Evolutionary conservation across 192 early-diverging fungal genomes (phyloP).

Genomic region (Linnemannia zychae): DNA sequence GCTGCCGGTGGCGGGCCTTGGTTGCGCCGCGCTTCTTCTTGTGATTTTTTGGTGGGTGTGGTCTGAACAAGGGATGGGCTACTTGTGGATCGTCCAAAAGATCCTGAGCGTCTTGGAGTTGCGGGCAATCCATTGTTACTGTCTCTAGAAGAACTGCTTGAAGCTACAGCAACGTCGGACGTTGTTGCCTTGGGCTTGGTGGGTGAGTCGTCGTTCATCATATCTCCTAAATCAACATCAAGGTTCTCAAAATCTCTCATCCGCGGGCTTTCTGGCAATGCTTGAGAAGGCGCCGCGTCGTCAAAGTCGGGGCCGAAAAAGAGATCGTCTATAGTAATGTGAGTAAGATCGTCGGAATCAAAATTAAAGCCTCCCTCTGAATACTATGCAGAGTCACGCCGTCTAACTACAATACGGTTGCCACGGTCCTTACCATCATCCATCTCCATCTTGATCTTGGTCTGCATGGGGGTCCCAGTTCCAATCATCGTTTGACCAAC

Average conservation of each 20-base stretch:
- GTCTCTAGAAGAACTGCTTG: not conserved
- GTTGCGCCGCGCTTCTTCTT: not conserved
- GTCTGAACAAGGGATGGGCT: slow-evolving; percentile 43
- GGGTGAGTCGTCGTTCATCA: slow-evolving; percentile 35
- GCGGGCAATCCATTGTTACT: not conserved
- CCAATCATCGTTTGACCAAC: no score
- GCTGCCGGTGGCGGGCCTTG: not conserved
- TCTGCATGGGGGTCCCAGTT: not conserved
- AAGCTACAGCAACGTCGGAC: not conserved
- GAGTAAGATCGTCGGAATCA: not conserved
- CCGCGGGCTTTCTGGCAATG: slow-evolving; percentile 39
- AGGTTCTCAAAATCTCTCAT: slow-evolving; percentile 38
- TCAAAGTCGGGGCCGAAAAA: slow-evolving; percentile 44
- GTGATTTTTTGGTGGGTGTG: slow-evolving; percentile 15
- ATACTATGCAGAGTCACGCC: not conserved
- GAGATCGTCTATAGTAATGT: slow-evolving; percentile 17
- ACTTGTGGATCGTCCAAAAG: slow-evolving; percentile 21
- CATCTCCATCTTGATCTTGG: slow-evolving; percentile 2
- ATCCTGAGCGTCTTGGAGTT: slow-evolving; percentile 13
- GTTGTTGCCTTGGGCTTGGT: slow-evolving; percentile 6
- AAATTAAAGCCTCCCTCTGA: not conserved
- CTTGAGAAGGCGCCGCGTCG: slow-evolving; percentile 23
- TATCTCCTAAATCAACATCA: slow-evolving; percentile 23
- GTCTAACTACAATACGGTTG: no score
- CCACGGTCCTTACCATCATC: slow-evolving; percentile 8